Conservation (phyloP, 768 basidiomycete species). For the Mycena galericulata region DNA sequence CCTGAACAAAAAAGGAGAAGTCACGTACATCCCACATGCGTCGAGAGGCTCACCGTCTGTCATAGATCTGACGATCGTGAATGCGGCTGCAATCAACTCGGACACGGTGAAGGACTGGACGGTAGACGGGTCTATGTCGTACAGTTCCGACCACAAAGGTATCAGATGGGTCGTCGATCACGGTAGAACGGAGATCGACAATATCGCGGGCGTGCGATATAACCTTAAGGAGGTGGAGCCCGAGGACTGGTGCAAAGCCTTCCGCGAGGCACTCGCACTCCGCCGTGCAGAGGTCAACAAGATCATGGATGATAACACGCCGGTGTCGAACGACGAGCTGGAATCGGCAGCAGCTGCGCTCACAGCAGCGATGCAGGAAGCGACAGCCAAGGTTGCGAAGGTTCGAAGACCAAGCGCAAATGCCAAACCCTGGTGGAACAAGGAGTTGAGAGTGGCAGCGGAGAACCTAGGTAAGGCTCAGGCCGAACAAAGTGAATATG, state of each 20-base stretch:
- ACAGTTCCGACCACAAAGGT: constrained; percentile 1
- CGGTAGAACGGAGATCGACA: constrained; percentile 1
- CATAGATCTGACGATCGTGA: constrained; percentile 7
- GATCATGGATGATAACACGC: background rate
- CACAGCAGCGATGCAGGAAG: background rate
- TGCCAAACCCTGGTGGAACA: constrained; percentile 39
- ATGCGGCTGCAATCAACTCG: background rate
- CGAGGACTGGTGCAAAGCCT: background rate
- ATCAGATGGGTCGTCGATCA: background rate
- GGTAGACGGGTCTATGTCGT: background rate
- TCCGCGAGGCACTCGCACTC: background rate
- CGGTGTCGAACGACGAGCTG: background rate
- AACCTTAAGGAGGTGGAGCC: constrained; percentile 7
- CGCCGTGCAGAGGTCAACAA: background rate
- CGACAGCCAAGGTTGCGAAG: constrained; percentile 5
- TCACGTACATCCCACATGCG: constrained; percentile 5
- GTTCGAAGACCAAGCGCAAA: background rate
- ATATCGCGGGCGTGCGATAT: background rate
- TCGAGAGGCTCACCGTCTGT: background rate
- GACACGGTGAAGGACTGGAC: constrained; percentile 13
- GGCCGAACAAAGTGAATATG: constrained; percentile 3
- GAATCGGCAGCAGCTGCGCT: constrained; percentile 2
- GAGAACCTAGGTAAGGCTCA: constrained; percentile 18
- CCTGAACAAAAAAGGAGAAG: constrained; percentile 11
- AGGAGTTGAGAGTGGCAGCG: constrained; percentile 27